A percentile compares a stretch with the other conserved stretches of the same genome.
phyloP scores from a whole-genome alignment of 768 basidiomycete species.

The Glaciozyma antarctica region DNA sequence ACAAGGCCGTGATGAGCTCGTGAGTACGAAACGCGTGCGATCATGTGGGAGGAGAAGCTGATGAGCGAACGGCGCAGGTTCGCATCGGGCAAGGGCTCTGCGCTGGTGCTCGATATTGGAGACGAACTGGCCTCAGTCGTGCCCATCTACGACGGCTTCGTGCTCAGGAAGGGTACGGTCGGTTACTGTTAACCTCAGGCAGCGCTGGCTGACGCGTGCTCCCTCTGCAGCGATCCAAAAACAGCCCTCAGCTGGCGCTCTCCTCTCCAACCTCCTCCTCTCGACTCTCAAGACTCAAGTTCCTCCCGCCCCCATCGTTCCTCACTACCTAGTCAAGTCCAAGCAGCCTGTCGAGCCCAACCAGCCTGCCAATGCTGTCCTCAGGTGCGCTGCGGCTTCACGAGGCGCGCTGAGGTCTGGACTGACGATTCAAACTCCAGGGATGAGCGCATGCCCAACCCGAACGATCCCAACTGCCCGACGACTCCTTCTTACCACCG shows the following conservation, averaged over 20 bases:
- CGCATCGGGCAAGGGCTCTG: slow-evolving; percentile 93
- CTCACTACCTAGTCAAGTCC: slow-evolving; percentile 82
- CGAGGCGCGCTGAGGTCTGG: no score
- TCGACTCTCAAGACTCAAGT: slow-evolving; percentile 15
- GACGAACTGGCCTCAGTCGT: slow-evolving; percentile 81
- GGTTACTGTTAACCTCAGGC: no score
- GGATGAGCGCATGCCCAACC: slow-evolving; percentile 17
- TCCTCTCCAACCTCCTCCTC: slow-evolving; percentile 59
- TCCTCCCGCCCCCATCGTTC: slow-evolving; percentile 53
- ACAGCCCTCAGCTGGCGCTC: slow-evolving; percentile 43
- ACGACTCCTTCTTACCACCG: slow-evolving; percentile 65
- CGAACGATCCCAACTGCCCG: slow-evolving; percentile 37
- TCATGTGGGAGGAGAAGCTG: neutral
- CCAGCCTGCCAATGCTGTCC: slow-evolving; percentile 53
- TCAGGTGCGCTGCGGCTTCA: slow-evolving; percentile 62
- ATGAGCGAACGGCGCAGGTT: slow-evolving; percentile 50
- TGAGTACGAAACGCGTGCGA: slow-evolving; percentile 40
- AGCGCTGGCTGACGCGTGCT: neutral
- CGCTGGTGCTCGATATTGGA: slow-evolving; percentile 88
- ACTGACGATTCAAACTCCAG: neutral
- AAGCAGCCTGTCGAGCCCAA: slow-evolving; percentile 60
- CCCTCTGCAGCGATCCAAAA: slow-evolving; percentile 53
- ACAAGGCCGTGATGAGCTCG: slow-evolving; percentile 88
- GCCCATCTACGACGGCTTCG: slow-evolving; percentile 94
- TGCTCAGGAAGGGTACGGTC: slow-evolving; percentile 76